Evolutionary conservation across 768 basidiomycete species (phyloP), one percentile per base, ranked within the genome.

Genomic region (Tulasnella sp.): DNA sequence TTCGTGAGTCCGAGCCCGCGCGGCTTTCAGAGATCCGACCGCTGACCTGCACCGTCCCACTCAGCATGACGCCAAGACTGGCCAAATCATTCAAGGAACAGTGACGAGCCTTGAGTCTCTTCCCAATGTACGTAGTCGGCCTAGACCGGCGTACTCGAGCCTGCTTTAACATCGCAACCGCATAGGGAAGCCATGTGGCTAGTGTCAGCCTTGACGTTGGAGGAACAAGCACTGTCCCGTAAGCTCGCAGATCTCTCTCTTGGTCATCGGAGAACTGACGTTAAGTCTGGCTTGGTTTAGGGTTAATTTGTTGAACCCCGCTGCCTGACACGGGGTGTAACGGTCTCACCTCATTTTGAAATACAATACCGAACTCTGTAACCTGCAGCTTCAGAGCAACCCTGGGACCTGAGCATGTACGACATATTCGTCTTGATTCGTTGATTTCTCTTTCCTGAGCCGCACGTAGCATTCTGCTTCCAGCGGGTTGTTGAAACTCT

Each of bases 1-100:
- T 72, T 72, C 63, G 71, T 72, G 63, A 62, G 71, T 72, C 35
- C 14, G 5, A 26, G 67, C 37, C 29, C 5, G 8, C 29, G 7
- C 5, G 22, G 22, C 11, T 59, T 29, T 59, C 7, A 59, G 29
- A 59, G 26, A 40, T 29, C 29, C 8, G 52, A 9, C 22, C 2
- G 14, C 22, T 59, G 52, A 59, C 52, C 52, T 4, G 7, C 16
- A 35, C 64, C 22, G 6, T 44, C 22, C 9, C 19, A 22, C 9
- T 36, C 34, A 72, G 71, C 71, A 72, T 72, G 71, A 72, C 64
- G 32, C 40, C 11, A 62, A 70, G 39, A 41, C 40, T 29, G 71
- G 62, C 71, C 36, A 62, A 42, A 72, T 37, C 22, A 36, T 72
- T 17, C 62, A 72, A 3, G 71, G 71, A 32, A 72, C 36, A 39